Base-by-base conservation (phyloP, 495 filamentous ascomycete species). In the Penicillium taxi region DNA sequence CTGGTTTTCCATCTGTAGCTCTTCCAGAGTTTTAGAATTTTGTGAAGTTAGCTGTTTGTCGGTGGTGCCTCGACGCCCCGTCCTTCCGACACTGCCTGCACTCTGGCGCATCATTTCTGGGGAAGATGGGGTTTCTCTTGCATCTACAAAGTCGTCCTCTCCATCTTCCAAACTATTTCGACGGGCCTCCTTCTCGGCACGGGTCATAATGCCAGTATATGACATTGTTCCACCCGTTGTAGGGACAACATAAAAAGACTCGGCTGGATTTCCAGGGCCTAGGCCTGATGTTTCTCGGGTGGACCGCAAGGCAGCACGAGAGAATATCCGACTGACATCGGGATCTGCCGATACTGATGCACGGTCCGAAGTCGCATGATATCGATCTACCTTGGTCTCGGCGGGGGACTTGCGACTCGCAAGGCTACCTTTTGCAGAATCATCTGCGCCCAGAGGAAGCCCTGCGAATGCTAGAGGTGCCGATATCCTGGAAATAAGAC, bases 171-270 rank as follows among this genome's bases (percentile, higher is more conserved):
- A 42, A 28, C 57, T 64, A 35, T 56, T 59, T 25, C 61, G 38
- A 28, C 66, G 61, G 46, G 72, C 63, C 64, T 80, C 81, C 35
- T 79, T 82, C 35, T 82, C 74, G 2, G 78, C 81, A 39, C 83
- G 77, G 6, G 74, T 75, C 1, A 95, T 64, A 18, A 98, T 93
- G 28, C 77, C 82, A 3, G 91, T 89, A 53, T 96, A 98, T 0
- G 85, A 84, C 26, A 84, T 76, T 0, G 87, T 94, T 39, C 86
- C 84, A 18, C 91, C 91, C 4, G 84, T 84, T 0, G 83, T 80
- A 6, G 90, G 91, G 0, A 98, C 91, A 1, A 98, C 84, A 53
- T 96, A 96, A 67, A 96, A 98, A 18, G 81, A 87, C 53, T 96
- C 88, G 23, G 77, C 77, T 13, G 79, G 61, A 16, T 57, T 66